Percentiles rank a stretch among this genome's conserved stretches.
Conservation (phyloP, 2,329 filamentous ascomycete species). For the Xylaria sp. region DNA sequence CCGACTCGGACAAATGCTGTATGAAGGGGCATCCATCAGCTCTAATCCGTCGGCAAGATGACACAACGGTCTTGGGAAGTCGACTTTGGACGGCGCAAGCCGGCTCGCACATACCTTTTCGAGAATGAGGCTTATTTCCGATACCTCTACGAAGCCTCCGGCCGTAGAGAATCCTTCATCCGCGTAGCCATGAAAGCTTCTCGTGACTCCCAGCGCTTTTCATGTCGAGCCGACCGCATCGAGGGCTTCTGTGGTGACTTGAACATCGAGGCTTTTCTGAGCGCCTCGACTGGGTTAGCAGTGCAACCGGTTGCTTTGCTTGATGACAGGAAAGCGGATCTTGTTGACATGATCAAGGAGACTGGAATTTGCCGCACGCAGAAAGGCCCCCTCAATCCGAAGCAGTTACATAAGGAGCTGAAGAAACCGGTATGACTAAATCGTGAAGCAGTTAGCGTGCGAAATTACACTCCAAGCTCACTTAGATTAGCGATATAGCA, state of each 20-base stretch:
- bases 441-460: background rate
- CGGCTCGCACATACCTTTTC: slow-evolving; percentile 19
- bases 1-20: background rate
- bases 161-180: slow-evolving; percentile 12
- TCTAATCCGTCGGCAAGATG: background rate
- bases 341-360: slow-evolving; percentile 15
- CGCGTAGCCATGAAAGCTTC: slow-evolving; percentile 23
- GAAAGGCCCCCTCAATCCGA: slow-evolving; percentile 22
- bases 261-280: slow-evolving; percentile 4
- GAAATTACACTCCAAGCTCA: slow-evolving; percentile 6
- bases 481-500: slow-evolving; percentile 18
- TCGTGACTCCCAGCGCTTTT: slow-evolving; percentile 27
- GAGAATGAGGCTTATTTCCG: slow-evolving; percentile 23
- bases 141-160: slow-evolving; percentile 20
- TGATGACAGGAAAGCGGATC: slow-evolving; percentile 26
- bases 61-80: slow-evolving; percentile 15
- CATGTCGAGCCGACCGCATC: slow-evolving; percentile 20
- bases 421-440: slow-evolving; percentile 21
- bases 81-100: slow-evolving; percentile 22
- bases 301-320: slow-evolving; percentile 22
- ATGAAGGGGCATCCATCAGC: background rate
- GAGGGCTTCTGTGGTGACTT: slow-evolving; percentile 27
- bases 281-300: background rate
- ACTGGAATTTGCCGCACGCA: slow-evolving; percentile 20
- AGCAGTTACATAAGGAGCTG: slow-evolving; percentile 16